Conservation (phyloP, 2,329 filamentous ascomycete genomes). For the Capronia epimyces region DNA sequence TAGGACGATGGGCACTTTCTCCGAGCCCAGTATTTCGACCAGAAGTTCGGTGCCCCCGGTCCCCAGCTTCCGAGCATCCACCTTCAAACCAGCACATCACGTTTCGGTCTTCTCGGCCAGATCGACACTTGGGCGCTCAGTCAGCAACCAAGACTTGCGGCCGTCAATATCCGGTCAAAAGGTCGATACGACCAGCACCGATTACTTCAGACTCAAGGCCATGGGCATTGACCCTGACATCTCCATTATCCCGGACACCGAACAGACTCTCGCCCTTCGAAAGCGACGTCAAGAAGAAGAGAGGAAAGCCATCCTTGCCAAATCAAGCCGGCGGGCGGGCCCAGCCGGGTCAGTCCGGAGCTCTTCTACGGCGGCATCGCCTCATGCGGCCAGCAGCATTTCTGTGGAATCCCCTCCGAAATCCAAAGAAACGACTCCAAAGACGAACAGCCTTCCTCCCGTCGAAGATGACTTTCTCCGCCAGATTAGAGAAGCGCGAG, state of each 20-base stretch:
- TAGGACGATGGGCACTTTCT: constrained; percentile 22
- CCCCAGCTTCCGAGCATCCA: constrained; percentile 5
- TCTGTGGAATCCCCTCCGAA: not conserved
- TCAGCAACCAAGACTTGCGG: constrained; percentile 22
- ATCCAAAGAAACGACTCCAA: not conserved
- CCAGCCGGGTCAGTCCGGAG: constrained; percentile 5
- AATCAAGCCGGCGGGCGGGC: constrained; percentile 7
- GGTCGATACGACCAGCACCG: constrained; percentile 44
- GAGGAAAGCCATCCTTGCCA: constrained; percentile 12
- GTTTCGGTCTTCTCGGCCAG: constrained; percentile 18
- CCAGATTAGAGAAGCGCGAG: constrained; percentile 29
- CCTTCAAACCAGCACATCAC: constrained; percentile 3
- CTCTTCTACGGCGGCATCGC: constrained; percentile 1
- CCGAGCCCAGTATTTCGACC: constrained; percentile 6
- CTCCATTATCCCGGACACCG: constrained; percentile 28
- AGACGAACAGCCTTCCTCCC: not conserved
- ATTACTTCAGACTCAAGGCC: constrained; percentile 49
- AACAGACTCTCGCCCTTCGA: constrained; percentile 15
- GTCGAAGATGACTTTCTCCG: constrained; percentile 29
- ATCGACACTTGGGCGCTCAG: constrained; percentile 20
- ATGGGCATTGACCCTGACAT: constrained; percentile 42
- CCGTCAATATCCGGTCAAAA: constrained; percentile 20
- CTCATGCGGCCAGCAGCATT: not conserved
- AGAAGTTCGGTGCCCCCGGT: not conserved
- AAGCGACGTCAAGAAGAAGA: constrained; percentile 23